Base-by-base conservation (phyloP, 2,329 filamentous ascomycete species). In the Chrysoporthe austroafricana region DNA sequence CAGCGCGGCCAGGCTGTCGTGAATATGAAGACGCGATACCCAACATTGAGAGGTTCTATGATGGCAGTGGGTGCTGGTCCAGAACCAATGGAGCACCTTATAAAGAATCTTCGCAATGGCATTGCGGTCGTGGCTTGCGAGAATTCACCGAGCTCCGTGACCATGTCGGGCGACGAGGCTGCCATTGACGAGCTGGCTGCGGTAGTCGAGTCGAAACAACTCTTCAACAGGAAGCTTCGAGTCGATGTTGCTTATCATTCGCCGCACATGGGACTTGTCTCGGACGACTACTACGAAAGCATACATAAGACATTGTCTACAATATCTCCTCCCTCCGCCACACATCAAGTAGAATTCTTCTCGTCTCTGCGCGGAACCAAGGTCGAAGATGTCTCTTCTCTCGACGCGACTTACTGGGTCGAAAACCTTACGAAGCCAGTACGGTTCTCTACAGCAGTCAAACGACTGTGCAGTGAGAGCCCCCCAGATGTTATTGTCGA, bases 361-460 rank as follows among this genome's bases (percentile, higher is more conserved):
- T 84, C 82, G 0, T 83, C 82, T 1, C 74, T 84, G 1, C 71
- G 77, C 0, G 82, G 80, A 26, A 73, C 73, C 21, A 77, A 76
- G 64, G 73, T 82, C 36, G 76, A 77, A 7, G 52, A 63, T 13
- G 73, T 77, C 4, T 73, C 72, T 0, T 75, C 78, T 26, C 74
- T 84, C 3, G 78, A 78, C 26, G 70, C 81, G 2, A 65, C 69
- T 9, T 73, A 85, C 73, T 84, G 83, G 82, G 80, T 83, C 0
- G 78, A 79, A 18, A 82, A 82, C 63, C 71, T 82, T 16, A 78
- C 77, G 1, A 76, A 76, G 16, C 75, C 81, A 0, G 79, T 85
- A 0, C 75, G 77, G 11, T 84, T 85, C 70, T 83, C 84, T 14
- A 57, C 50, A 11, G 26, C 63, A 9, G 11, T 66, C 16, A 44